phyloP scores from a whole-genome alignment of 805 yeast species.

The Wickerhamiella cacticola region DNA sequence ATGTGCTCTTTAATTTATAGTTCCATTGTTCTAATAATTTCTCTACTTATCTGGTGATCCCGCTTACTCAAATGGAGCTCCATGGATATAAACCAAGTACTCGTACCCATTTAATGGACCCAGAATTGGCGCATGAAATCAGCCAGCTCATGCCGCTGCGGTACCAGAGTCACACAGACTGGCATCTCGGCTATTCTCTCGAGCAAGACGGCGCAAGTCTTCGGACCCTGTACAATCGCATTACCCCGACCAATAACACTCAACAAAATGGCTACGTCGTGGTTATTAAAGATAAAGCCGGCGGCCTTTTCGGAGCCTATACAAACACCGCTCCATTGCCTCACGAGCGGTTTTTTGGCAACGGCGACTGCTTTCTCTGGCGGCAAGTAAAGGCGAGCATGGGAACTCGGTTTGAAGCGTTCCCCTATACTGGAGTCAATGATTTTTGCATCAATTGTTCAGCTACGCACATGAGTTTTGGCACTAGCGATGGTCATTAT shows the following conservation, averaged over 20 bases:
- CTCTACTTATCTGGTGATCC: too few relatives aligned
- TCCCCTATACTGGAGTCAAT: constrained; percentile 76
- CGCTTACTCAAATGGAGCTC: too few relatives aligned
- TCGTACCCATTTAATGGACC: constrained; percentile 43
- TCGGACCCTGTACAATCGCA: constrained; percentile 55
- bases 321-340: constrained; percentile 57
- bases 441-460: constrained; percentile 79
- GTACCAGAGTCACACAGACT: constrained; percentile 59
- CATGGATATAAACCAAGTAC: constrained; percentile 52
- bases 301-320: constrained; percentile 65
- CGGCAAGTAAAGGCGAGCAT: constrained; percentile 40
- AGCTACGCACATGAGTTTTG: constrained; percentile 63
- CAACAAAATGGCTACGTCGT: constrained; percentile 52
- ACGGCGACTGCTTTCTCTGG: constrained; percentile 94
- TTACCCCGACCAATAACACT: constrained; percentile 36
- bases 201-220: constrained; percentile 89
- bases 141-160: constrained; percentile 65
- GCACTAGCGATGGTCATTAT: constrained; percentile 86
- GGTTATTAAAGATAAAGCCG: constrained; percentile 52
- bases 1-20: too few relatives aligned
- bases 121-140: constrained; percentile 60
- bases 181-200: constrained; percentile 71
- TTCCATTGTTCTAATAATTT: not conserved
- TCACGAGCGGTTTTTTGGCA: constrained; percentile 74
- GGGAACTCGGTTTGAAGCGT: constrained; percentile 51